Percentiles rank a stretch among this genome's conserved stretches.
Conservation (phyloP, 345 rosid genomes). For the Eucalyptus curtisii region DNA sequence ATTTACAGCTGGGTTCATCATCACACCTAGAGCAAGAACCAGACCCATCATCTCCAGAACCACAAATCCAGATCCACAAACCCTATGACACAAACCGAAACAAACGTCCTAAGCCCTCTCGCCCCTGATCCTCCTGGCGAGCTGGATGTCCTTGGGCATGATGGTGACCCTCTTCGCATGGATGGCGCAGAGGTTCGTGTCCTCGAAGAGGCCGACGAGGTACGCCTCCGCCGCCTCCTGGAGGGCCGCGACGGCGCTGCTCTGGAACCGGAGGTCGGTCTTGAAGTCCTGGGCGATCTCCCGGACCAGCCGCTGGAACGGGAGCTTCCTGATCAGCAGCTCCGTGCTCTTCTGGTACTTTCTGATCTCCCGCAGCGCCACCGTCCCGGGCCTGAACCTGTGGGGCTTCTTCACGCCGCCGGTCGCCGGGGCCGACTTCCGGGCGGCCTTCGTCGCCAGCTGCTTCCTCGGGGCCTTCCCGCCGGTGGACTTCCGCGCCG, state of each 20-base stretch:
- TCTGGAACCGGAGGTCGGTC: conserved; percentile 15
- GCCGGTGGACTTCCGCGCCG: conserved; percentile 9
- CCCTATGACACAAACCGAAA: not conserved
- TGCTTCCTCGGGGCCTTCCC: conserved; percentile 18
- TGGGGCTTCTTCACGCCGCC: conserved; percentile 18
- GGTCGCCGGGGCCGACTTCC: conserved; percentile 15
- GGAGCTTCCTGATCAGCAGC: conserved; percentile 14
- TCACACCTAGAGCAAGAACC: not conserved
- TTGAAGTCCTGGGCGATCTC: conserved; percentile 17
- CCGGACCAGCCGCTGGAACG: conserved; percentile 14
- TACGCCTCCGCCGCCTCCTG: conserved; percentile 19
- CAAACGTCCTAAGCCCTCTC: conserved; percentile 4
- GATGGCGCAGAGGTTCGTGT: conserved; percentile 10
- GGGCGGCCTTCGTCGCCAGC: conserved; percentile 10
- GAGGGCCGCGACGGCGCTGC: conserved; percentile 9
- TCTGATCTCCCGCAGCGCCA: conserved; percentile 13
- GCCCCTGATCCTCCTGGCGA: conserved; percentile 9
- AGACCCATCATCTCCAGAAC: not conserved
- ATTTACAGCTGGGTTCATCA: not conserved
- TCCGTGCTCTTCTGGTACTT: conserved; percentile 19
- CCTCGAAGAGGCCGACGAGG: conserved; percentile 12
- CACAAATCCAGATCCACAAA: not conserved
- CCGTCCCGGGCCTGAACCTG: conserved; percentile 16
- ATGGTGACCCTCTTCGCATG: conserved; percentile 15
- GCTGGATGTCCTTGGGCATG: conserved; percentile 17